Evolutionary conservation across 768 basidiomycete genomes (phyloP).

Genomic region (Boletellus ananiceps): DNA sequence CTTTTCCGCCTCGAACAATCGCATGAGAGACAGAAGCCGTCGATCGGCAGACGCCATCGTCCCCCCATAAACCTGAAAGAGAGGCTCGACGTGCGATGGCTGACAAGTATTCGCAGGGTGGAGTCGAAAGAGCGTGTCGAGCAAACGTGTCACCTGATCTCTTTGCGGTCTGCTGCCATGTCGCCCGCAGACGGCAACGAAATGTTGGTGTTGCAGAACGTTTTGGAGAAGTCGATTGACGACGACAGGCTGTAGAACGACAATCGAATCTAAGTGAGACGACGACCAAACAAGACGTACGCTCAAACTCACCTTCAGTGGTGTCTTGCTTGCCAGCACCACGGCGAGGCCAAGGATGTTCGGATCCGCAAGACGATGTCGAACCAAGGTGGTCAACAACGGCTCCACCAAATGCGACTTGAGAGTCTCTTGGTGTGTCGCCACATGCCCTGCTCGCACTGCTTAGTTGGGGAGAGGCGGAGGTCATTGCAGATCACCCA

Average conservation of each 20-base stretch:
- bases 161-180: slow-evolving; percentile 30
- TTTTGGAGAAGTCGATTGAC: slow-evolving; percentile 75
- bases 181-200: slow-evolving; percentile 44
- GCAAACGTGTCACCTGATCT: slow-evolving; percentile 47
- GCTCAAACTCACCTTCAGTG: slow-evolving; percentile 55
- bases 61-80: slow-evolving; percentile 71
- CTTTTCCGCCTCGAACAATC: slow-evolving; percentile 69
- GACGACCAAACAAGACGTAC: not conserved
- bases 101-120: slow-evolving; percentile 86
- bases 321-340: slow-evolving; percentile 35
- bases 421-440: slow-evolving; percentile 7
- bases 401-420: slow-evolving; percentile 69
- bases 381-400: slow-evolving; percentile 57
- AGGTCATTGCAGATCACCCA: slow-evolving; percentile 19
- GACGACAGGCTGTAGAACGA: slow-evolving; percentile 48
- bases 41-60: slow-evolving; percentile 64
- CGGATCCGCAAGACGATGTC: slow-evolving; percentile 48
- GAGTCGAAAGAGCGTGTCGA: slow-evolving; percentile 65
- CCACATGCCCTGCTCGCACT: slow-evolving; percentile 11
- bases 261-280: not conserved
- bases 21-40: slow-evolving; percentile 68
- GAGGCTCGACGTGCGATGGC: slow-evolving; percentile 72
- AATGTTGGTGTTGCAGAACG: slow-evolving; percentile 64
- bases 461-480: not conserved
- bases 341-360: slow-evolving; percentile 42